phyloP scores from a whole-genome alignment of 108 stramenopile species.

The Mayamaea pseudoterrestris region DNA sequence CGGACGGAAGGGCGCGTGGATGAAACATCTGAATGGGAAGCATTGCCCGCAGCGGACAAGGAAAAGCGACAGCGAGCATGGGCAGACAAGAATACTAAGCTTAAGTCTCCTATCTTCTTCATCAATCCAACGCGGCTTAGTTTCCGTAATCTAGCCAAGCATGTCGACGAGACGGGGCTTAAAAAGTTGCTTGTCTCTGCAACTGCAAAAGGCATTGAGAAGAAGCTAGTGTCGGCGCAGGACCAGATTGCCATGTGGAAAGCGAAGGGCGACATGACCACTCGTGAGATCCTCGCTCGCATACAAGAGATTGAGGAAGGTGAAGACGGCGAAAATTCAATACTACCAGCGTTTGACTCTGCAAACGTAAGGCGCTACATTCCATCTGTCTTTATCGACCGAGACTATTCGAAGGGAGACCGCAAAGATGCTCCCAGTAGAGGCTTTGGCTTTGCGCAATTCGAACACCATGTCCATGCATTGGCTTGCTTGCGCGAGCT shows the following conservation, averaged over 20 bases:
- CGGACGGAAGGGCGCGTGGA: constrained; percentile 85
- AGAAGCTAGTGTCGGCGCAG: constrained; percentile 51
- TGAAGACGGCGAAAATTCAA: constrained; percentile 5
- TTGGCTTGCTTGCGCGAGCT: constrained; percentile 89
- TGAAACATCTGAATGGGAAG: constrained; percentile 56
- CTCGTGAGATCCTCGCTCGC: constrained; percentile 47
- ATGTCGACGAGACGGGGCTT: constrained; percentile 77
- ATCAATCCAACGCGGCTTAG: constrained; percentile 86
- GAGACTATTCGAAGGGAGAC: constrained; percentile 47
- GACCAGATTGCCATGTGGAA: constrained; percentile 77
- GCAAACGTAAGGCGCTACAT: constrained; percentile 76
- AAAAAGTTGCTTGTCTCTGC: constrained; percentile 58
- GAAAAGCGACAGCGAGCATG: constrained; percentile 82
- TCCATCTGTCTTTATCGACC: constrained; percentile 74
- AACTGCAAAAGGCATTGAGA: constrained; percentile 55
- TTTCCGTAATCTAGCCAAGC: constrained; percentile 85
- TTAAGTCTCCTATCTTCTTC: constrained; percentile 93
- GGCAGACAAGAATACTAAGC: constrained; percentile 86
- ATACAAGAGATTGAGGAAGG: constrained; percentile 10
- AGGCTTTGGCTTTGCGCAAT: constrained; percentile 99
- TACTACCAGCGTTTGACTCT: constrained; percentile 46
- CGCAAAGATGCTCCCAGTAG: constrained; percentile 52
- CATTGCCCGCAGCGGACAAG: constrained; percentile 74
- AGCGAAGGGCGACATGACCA: constrained; percentile 54
- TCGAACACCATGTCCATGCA: constrained; percentile 90